phyloP scores from a whole-genome alignment of 202 grass and related monocot genomes.

The Bolboschoenoplectus hybrid region DNA sequence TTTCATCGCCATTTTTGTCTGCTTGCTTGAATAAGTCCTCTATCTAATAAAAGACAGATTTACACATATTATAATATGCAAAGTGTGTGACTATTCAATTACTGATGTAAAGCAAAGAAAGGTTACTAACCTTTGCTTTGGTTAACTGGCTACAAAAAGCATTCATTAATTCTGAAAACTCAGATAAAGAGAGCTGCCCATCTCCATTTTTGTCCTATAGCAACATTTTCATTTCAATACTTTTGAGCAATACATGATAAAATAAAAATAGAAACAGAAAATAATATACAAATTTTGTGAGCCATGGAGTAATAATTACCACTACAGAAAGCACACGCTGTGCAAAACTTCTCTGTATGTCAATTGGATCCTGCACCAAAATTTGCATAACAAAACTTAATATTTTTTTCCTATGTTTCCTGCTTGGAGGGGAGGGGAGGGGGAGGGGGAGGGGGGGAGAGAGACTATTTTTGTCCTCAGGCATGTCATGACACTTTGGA shows the following conservation, averaged over 20 bases:
- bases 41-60: slow-evolving; percentile 49
- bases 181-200: slow-evolving; percentile 64
- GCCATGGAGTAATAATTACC: slow-evolving; percentile 48
- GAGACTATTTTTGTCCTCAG: not conserved
- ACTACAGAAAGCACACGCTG: slow-evolving; percentile 71
- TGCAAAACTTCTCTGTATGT: slow-evolving; percentile 91
- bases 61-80: slow-evolving; percentile 27
- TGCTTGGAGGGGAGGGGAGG: not conserved
- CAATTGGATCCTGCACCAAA: slow-evolving; percentile 77
- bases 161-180: slow-evolving; percentile 88
- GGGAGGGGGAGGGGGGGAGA: not conserved
- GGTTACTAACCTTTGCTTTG: slow-evolving; percentile 59
- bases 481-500: not conserved
- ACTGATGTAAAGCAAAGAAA: slow-evolving; percentile 30
- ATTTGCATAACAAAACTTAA: not conserved
- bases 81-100: not conserved
- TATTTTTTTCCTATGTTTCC: not conserved
- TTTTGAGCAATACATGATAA: slow-evolving; percentile 8
- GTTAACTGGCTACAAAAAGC: slow-evolving; percentile 85
- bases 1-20: slow-evolving; percentile 86
- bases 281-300: slow-evolving; percentile 11
- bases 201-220: slow-evolving; percentile 81
- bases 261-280: slow-evolving; percentile 26
- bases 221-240: slow-evolving; percentile 30
- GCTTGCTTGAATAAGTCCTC: slow-evolving; percentile 84